Conservation (phyloP, 768 basidiomycete genomes). For the Boletus sp. region DNA sequence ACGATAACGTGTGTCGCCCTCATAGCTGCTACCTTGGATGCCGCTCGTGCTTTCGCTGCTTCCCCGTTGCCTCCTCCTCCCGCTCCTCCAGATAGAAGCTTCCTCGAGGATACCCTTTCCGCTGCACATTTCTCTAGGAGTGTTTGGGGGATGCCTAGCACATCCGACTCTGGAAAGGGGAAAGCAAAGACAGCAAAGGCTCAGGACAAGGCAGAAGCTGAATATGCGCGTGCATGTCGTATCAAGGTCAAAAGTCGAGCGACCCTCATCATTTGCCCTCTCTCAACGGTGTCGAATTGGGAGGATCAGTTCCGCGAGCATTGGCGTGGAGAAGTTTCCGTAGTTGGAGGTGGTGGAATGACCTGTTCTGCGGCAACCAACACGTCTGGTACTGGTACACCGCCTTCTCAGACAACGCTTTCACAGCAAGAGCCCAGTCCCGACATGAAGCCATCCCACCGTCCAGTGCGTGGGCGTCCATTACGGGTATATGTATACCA, state of each 20-base stretch:
- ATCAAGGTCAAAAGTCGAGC: slow-evolving; percentile 85
- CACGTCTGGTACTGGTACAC: slow-evolving; percentile 36
- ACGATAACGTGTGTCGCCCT: slow-evolving; percentile 95
- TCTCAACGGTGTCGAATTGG: slow-evolving; percentile 98
- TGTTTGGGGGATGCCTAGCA: slow-evolving; percentile 83
- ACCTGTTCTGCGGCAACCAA: slow-evolving; percentile 31
- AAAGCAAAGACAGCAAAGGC: slow-evolving; percentile 65
- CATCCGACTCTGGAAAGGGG: slow-evolving; percentile 44
- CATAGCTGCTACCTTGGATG: slow-evolving; percentile 78
- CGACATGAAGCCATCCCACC: slow-evolving; percentile 30
- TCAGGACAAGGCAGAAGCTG: slow-evolving; percentile 71
- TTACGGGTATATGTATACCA: slow-evolving; percentile 96
- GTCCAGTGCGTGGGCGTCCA: slow-evolving; percentile 47
- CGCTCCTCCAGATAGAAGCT: slow-evolving; percentile 38
- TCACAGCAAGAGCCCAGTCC: slow-evolving; percentile 26
- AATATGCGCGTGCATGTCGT: slow-evolving; percentile 65
- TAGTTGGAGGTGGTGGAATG: slow-evolving; percentile 74
- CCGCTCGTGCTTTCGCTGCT: slow-evolving; percentile 65
- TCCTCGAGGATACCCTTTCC: slow-evolving; percentile 35
- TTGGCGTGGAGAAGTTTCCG: slow-evolving; percentile 84
- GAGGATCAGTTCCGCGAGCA: slow-evolving; percentile 98
- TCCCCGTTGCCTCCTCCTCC: slow-evolving; percentile 49
- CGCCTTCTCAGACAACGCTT: slow-evolving; percentile 36
- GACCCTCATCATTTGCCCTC: slow-evolving; percentile 93
- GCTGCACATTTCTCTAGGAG: slow-evolving; percentile 68